Percentiles rank a stretch among this genome's conserved stretches.
Evolutionary conservation across 2,329 filamentous ascomycete species (phyloP).

Genomic region (Colletotrichum gigasporum): DNA sequence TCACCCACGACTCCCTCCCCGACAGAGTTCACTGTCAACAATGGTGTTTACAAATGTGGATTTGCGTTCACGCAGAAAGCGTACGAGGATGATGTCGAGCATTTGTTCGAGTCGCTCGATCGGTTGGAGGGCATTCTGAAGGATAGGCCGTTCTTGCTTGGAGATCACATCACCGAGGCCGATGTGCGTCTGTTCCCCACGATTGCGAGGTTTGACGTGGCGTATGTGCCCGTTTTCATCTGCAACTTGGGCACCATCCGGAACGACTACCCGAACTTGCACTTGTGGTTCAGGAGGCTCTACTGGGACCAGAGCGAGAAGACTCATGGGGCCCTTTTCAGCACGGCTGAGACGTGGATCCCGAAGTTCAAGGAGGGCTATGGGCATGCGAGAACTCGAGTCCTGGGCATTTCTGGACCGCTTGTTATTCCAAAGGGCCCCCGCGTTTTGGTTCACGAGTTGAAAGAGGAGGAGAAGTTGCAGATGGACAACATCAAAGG

Average conservation of each 20-base stretch:
- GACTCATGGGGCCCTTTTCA: constrained; percentile 65
- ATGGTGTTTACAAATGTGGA: constrained; percentile 64
- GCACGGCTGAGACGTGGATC: constrained; percentile 70
- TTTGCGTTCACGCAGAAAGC: constrained; percentile 73
- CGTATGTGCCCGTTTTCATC: constrained; percentile 73
- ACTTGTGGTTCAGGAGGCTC: constrained; percentile 73
- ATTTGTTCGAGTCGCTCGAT: constrained; percentile 72
- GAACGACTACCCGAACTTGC: constrained; percentile 71
- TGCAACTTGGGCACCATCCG: constrained; percentile 72
- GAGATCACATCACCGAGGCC: constrained; percentile 71
- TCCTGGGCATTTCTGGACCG: constrained; percentile 37
- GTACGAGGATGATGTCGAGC: constrained; percentile 69
- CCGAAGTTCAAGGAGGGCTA: constrained; percentile 43
- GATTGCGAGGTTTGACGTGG: constrained; percentile 73
- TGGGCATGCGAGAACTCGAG: constrained; percentile 35
- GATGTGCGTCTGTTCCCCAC: constrained; percentile 76
- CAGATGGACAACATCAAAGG: too few species aligned
- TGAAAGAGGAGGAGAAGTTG: background rate
- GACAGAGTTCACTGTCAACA: constrained; percentile 53
- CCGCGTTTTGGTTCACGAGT: constrained; percentile 1
- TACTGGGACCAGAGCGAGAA: constrained; percentile 70
- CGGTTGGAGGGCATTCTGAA: constrained; percentile 67
- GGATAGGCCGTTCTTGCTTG: constrained; percentile 68
- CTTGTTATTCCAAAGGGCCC: constrained; percentile 40
- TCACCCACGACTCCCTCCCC: background rate